Evolutionary conservation across 345 rosid genomes (phyloP).

Genomic region (Excoecaria cochinchinensis): DNA sequence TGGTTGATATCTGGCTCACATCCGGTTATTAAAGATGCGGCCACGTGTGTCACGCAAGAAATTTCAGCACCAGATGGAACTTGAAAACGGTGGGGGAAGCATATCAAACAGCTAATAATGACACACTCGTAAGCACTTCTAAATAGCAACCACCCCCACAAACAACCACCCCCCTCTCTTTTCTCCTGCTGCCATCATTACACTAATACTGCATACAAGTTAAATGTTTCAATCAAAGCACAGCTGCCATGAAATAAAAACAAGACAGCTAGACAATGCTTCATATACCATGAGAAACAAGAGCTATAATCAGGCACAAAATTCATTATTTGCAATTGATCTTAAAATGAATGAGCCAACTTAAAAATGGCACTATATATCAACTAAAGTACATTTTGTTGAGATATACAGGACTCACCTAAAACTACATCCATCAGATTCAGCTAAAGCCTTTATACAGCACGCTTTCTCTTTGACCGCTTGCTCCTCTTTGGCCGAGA

Average conservation of each 20-base stretch:
- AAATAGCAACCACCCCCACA: too few relatives aligned
- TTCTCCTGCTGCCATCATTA: too few relatives aligned
- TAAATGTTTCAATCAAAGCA: not conserved
- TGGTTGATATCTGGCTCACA: not conserved
- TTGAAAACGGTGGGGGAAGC: not conserved
- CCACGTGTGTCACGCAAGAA: not conserved
- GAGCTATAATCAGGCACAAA: conserved; percentile 9
- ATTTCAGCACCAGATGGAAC: not conserved
- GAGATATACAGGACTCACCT: conserved; percentile 43
- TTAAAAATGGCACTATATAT: conserved; percentile 44
- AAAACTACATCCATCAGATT: conserved; percentile 34
- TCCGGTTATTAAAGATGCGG: not conserved
- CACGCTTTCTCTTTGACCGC: conserved; percentile 79
- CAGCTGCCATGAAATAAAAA: conserved; percentile 9
- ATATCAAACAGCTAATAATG: not conserved
- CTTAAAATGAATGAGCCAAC: conserved; percentile 32
- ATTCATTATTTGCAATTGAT: conserved; percentile 22
- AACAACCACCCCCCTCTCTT: too few relatives aligned
- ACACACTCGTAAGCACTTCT: not conserved
- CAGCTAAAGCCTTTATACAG: conserved; percentile 43
- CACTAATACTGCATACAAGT: not conserved
- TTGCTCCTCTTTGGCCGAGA: conserved; percentile 80
- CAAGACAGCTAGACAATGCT: conserved; percentile 5
- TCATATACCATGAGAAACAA: conserved; percentile 5
- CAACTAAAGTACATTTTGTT: conserved; percentile 29